Evolutionary conservation across 805 yeast species (phyloP).

Genomic region (Suhomyces kilbournensis): DNA sequence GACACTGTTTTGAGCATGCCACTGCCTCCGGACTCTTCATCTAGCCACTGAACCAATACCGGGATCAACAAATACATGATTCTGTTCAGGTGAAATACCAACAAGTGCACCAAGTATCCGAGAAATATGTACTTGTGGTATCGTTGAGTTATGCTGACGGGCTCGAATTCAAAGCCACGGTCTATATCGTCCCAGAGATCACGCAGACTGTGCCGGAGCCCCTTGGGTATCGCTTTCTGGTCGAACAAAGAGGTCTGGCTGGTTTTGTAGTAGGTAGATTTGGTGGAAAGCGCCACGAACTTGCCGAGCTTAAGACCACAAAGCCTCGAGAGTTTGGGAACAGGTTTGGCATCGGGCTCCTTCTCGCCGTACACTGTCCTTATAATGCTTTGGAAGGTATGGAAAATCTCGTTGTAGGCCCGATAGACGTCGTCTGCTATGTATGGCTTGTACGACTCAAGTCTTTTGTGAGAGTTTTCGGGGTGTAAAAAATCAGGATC

Average conservation of each 20-base stretch:
- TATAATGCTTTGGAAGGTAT: constrained; percentile 26
- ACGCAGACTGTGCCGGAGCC: constrained; percentile 19
- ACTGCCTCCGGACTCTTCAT: constrained; percentile 19
- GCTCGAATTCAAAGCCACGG: constrained; percentile 36
- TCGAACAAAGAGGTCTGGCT: constrained; percentile 26
- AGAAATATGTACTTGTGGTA: constrained; percentile 25
- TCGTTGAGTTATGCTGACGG: constrained; percentile 16
- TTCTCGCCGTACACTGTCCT: constrained; percentile 7
- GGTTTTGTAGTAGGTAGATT: constrained; percentile 31
- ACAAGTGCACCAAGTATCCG: constrained; percentile 34
- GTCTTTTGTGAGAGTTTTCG: constrained; percentile 19
- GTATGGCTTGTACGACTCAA: constrained; percentile 22
- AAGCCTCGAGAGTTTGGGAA: constrained; percentile 18
- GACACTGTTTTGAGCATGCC: neutral
- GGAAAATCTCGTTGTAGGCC: constrained; percentile 30
- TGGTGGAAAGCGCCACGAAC: constrained; percentile 31
- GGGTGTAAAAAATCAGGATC: constrained; percentile 11
- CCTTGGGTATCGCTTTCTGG: constrained; percentile 23
- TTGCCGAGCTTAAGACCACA: constrained; percentile 31
- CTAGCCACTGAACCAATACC: constrained; percentile 36
- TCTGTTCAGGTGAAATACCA: constrained; percentile 33
- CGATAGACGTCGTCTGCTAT: constrained; percentile 26
- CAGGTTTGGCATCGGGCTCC: neutral
- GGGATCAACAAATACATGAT: constrained; percentile 33
- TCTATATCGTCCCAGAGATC: constrained; percentile 33